Base-by-base conservation (phyloP, 1,139 yeast species). In the Entelexis paramagnoliae region DNA sequence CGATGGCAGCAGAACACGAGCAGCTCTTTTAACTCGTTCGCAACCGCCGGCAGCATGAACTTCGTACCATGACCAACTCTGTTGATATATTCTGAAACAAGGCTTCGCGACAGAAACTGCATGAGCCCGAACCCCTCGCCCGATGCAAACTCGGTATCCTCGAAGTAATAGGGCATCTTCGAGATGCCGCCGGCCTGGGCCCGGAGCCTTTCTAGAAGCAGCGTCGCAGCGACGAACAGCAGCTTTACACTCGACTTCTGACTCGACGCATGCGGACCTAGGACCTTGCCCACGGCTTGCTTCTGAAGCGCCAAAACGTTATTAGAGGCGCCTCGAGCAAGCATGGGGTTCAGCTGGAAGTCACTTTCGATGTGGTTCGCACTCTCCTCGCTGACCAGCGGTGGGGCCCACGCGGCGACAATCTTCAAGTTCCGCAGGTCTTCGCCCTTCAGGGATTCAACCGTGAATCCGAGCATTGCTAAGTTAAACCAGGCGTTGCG, bases 401-500 rank as follows among this genome's bases (percentile, higher is more conserved):
- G 94, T 5, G 98, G 98, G 5, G 96, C 77, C 62, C 78, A 83
- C 62, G 83, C 79, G 0, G 98, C 97, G 61, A 93, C 84, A 53
- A 80, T 72, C 61, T 77, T 75, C 50, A 93, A 72, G 35, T 77
- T 79, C 0, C 57, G 56, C 51, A 68, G 64, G 61, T 77, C 75
- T 11, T 69, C 67, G 51, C 71, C 68, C 11, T 81, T 76, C 61
- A 80, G 71, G 49, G 74, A 72, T n/a, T 45, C 51, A 16, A 33
- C 51, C 1, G 52, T 50, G 64, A 81, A 88, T 0, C 98, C 98
- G 66, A 91, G 96, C 42, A 89, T 86, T 4, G 83, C 93, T 77
- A 91, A 74, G 63, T 89, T 91, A 65, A 85, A 88, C 99, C 99
- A 93, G 48, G 87, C 80, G 65, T 91, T 85, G 63, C 95, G 78